Evolutionary conservation across 805 yeast genomes (phyloP).

Genomic region (Danielia reshetovae): DNA sequence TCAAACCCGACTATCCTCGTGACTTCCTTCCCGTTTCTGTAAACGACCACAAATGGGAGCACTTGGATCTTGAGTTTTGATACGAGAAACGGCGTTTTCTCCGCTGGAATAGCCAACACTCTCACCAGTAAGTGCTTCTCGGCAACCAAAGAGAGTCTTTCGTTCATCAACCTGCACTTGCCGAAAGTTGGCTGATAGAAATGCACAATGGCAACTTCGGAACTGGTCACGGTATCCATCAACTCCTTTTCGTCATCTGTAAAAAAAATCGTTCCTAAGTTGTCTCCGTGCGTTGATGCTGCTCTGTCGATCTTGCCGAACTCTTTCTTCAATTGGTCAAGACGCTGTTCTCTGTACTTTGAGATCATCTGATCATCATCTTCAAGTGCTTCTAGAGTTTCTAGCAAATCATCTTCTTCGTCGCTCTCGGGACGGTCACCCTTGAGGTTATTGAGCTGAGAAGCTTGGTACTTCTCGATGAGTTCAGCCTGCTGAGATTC

Average conservation of each 20-base stretch:
- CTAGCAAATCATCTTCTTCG: constrained; percentile 44
- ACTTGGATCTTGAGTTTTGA: constrained; percentile 59
- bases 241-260: constrained; percentile 52
- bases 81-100: constrained; percentile 68
- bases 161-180: constrained; percentile 59
- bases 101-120: constrained; percentile 55
- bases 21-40: constrained; percentile 55
- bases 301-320: constrained; percentile 30
- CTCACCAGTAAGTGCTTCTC: constrained; percentile 53
- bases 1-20: constrained; percentile 68
- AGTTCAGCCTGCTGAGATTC: constrained; percentile 28
- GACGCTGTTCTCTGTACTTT: constrained; percentile 58
- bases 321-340: constrained; percentile 51
- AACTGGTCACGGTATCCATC: constrained; percentile 45
- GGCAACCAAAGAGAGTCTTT: constrained; percentile 42
- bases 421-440: constrained; percentile 18
- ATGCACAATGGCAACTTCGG: constrained; percentile 44
- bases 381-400: constrained; percentile 40
- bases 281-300: constrained; percentile 26
- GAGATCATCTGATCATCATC: constrained; percentile 39
- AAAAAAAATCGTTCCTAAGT: constrained; percentile 27
- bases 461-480: constrained; percentile 45
- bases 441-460: constrained; percentile 23
- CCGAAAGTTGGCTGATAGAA: constrained; percentile 59
- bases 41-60: constrained; percentile 67